Evolutionary conservation across 129 eudicot species (phyloP), one percentile per base, ranked within the genome.

Genomic region (Saussurea involucrata): DNA sequence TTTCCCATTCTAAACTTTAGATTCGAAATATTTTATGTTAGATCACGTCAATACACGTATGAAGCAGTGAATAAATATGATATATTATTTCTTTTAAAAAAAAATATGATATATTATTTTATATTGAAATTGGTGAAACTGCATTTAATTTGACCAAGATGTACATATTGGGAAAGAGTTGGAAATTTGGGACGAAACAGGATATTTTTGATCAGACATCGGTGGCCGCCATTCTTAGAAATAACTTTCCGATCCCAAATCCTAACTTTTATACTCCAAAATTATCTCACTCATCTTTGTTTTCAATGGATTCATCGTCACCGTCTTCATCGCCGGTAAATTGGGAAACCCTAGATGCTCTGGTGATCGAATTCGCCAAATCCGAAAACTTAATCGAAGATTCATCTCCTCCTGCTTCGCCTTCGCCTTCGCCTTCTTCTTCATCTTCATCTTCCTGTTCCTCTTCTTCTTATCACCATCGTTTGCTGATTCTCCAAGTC

Each of bases 321-420:
- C 55, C 82, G 17, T 72, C 83, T 4, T 22, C 71, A 4, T 77
- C 78, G 49, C 93, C 92, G 6, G 94, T 95, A 70, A 95, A 95
- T 85, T 95, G 99, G 99, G 96, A 95, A 80, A 88, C 97, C 69
- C 87, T 95, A n/a, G 99, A 95, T 84, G 81, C 94, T 10, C 91
- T 95, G 28, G 85, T 92, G 0, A 86, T 92, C 77, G 99, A 95
- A 78, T 95, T 95, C 84, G 96, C 88, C 36, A 95, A 89, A 83
- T 91, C 99, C 24, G 99, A 95, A 66, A 80, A 89, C 75, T 77
- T 95, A 24, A 87, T 95, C 82, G 93, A 91, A 57, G 89, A 78
- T 6, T 66, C 83, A 0, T 27, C 86, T 29, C 73, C 79, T 27
- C 76, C 90, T 6, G 42, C 94, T 9, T 78, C 94, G 6, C 77